Evolutionary conservation across 2,329 filamentous ascomycete genomes (phyloP), one percentile per base, ranked within the genome.

Genomic region (Didymella sp.): DNA sequence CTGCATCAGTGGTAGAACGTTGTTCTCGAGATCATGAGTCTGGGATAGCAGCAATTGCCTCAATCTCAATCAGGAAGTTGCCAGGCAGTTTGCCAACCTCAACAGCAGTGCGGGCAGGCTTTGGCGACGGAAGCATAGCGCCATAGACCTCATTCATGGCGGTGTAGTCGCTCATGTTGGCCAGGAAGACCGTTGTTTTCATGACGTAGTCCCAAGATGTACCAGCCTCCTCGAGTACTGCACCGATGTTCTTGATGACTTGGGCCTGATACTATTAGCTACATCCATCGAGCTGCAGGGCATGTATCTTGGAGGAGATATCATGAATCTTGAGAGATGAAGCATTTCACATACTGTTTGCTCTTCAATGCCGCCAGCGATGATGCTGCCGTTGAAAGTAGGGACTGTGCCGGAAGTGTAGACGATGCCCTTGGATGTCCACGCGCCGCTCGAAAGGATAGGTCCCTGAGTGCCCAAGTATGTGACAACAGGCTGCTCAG

Each of bases 141-240:
- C 61, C 65, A 50, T 74, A 74, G 0, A 72, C 71, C 17, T 63
- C 65, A 31, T 74, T 74, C 71, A 74, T 74, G 4, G 71, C 71
- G 2, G 66, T 48, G 57, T 72, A 73, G 46, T 74, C 71, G 35
- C 59, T 63, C 69, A 74, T 73, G 37, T 69, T 66, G 24, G 71
- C 68, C 6, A 74, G 66, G 51, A 68, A 73, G 2, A 74, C 69
- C 2, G 70, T 74, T 5, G 67, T 72, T 47, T 74, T 73, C 58
- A 74, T 58, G n/a, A 73, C 70, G 21, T 73, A 72, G 31, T 71
- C 68, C 69, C 67, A 73, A 6, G 69, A 72, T 9, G 71, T 73
- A 3, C 71, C 71, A 7, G 70, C 71, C 47, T 73, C 71, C 42
- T 66, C 67, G 9, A 74, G 66, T 7, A 72, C 62, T 0, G 56